phyloP scores from a whole-genome alignment of 148 eudicot species.

The Vaccinium myrtillus region DNA sequence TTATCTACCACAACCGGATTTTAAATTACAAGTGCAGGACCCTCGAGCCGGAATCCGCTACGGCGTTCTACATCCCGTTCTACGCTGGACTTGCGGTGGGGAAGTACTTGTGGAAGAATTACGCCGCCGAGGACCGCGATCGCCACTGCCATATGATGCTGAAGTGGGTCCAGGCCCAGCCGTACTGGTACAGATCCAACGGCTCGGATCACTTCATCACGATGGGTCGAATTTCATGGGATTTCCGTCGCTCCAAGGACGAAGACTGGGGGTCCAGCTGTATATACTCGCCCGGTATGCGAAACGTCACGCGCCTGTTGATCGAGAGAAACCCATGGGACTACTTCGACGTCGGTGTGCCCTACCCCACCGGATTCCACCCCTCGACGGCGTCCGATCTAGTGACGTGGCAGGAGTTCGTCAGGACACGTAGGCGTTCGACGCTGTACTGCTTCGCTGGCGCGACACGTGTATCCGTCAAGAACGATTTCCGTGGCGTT shows the following conservation, averaged over 20 bases:
- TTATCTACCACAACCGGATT: constrained; percentile 61
- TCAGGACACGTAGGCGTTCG: constrained; percentile 36
- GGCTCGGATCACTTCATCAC: constrained; percentile 68
- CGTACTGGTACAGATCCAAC: constrained; percentile 36
- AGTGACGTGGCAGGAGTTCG: constrained; percentile 49
- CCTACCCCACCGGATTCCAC: constrained; percentile 83
- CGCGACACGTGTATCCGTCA: constrained; percentile 64
- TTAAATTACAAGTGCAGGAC: constrained; percentile 55
- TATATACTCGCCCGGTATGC: constrained; percentile 47
- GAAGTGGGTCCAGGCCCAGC: constrained; percentile 42
- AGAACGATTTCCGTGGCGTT: constrained; percentile 62
- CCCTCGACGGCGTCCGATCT: constrained; percentile 37
- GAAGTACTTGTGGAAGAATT: constrained; percentile 46
- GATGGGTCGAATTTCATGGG: constrained; percentile 71
- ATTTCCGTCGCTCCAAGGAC: constrained; percentile 53
- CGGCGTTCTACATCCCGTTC: constrained; percentile 77
- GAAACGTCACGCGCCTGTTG: constrained; percentile 51
- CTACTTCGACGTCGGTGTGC: constrained; percentile 63
- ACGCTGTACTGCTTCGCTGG: constrained; percentile 76
- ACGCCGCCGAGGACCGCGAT: constrained; percentile 43
- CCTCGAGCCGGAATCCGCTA: constrained; percentile 47
- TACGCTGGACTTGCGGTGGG: constrained; percentile 75
- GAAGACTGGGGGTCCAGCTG: constrained; percentile 59
- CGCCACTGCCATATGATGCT: constrained; percentile 45
- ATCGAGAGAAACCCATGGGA: constrained; percentile 66